phyloP scores from a whole-genome alignment of 2,329 filamentous ascomycete genomes.

The Fusarium begoniae region DNA sequence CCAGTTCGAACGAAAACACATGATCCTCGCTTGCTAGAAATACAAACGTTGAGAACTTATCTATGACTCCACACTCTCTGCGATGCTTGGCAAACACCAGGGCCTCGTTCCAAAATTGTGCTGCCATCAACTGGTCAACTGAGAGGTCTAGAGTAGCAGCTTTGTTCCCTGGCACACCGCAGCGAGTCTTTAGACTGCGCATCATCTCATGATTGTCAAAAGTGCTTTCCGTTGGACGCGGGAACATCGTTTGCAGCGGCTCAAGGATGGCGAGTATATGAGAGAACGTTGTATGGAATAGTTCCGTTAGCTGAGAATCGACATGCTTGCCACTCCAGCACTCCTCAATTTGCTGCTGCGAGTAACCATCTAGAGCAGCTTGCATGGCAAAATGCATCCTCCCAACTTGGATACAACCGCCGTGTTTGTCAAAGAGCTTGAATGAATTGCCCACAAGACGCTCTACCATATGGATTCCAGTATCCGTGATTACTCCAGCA shows the following conservation, averaged over 20 bases:
- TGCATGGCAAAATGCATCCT: neutral
- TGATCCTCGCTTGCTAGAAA: neutral
- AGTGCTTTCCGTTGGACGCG: neutral
- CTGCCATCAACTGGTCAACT: neutral
- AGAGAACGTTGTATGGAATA: neutral
- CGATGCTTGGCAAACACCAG: neutral
- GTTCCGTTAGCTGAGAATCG: neutral
- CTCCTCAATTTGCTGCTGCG: neutral
- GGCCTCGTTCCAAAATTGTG: neutral
- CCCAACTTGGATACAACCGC: neutral
- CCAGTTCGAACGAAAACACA: neutral
- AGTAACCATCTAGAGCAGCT: neutral
- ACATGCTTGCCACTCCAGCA: neutral
- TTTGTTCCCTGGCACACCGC: neutral
- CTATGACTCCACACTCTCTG: neutral
- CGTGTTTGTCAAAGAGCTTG: neutral
- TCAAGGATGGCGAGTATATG: neutral
- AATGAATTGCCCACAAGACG: neutral
- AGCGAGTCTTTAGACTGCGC: neutral
- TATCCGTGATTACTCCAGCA: neutral
- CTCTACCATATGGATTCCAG: neutral
- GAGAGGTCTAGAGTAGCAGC: neutral
- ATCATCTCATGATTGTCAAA: neutral
- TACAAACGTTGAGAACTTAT: neutral
- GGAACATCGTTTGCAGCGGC: neutral